Evolutionary conservation across 768 basidiomycete species (phyloP), one percentile per base, ranked within the genome.

Genomic region (Serendipita sp.): DNA sequence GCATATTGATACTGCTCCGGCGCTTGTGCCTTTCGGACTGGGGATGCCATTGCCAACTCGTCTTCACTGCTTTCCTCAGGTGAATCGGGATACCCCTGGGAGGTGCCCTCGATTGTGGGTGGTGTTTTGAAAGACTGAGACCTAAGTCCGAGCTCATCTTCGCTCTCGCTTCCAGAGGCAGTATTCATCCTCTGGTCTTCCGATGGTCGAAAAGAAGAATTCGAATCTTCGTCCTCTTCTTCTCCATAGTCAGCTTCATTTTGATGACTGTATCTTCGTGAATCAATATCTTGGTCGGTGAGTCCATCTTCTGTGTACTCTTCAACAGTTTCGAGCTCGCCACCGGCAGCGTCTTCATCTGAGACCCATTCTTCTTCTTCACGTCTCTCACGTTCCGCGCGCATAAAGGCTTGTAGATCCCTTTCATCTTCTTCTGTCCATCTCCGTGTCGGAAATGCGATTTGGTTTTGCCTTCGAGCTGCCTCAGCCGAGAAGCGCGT

Each of bases 371-470:
- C 24, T 7, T n/a, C n/a, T 26, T 33, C 24, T 11, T 58, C 9
- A n/a, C 53, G 53, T n/a, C 31, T 58, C 31, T 33, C 22, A 58
- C 28, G 4, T 28, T 58, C 53, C 9, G 30, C 53, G 53, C 53
- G 53, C 31, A 58, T 17, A 58, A 58, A 58, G 17, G 20, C 22
- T 33, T 33, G 17, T 22, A 58, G 24, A n/a, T 58, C 53, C n/a
- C 31, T n/a, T n/a, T 58, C 53, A 31, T 58, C 53, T 24, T 58
- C 53, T 28, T 58, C 53, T 17, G 53, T 58, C 20, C n/a, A 28
- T n/a, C 53, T 22, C 17, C 22, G 20, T 58, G 22, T 58, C 24
- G 22, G 31, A 26, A 31, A 22, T 1, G 53, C 4, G 4, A n/a
- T 31, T 11, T 11, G 22, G 22, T 9, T 26, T 11, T 28, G 53